Evolutionary conservation across 164 flowering plant genomes (phyloP).

Genomic region (Chloranthus sessilifolius): DNA sequence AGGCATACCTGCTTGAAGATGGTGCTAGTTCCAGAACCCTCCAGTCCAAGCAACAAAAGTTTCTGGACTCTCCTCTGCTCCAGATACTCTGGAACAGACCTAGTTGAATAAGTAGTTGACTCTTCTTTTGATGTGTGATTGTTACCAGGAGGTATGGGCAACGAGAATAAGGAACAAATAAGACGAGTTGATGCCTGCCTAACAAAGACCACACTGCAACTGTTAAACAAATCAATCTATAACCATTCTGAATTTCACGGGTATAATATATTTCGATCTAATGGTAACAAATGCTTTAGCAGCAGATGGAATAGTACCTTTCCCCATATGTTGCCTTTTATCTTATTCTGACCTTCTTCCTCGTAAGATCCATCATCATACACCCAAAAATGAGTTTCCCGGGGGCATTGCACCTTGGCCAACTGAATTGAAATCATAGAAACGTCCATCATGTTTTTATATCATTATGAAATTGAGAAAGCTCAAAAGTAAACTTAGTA

Average conservation of each 20-base stretch:
- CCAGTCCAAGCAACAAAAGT: conserved; percentile 29
- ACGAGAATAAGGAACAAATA: conserved; percentile 31
- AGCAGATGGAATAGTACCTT: conserved; percentile 19
- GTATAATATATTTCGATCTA: not conserved
- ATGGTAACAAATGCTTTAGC: not conserved
- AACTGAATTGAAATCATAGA: conserved; percentile 25
- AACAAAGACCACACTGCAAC: conserved; percentile 20
- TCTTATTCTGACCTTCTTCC: conserved; percentile 45
- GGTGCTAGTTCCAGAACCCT: conserved; percentile 37
- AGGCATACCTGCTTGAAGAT: conserved; percentile 36
- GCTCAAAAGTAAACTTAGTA: too few species aligned
- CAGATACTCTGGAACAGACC: conserved; percentile 26
- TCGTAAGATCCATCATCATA: conserved; percentile 41
- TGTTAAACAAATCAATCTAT: conserved; percentile 14
- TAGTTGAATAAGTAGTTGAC: conserved; percentile 15
- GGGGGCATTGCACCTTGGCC: conserved; percentile 39
- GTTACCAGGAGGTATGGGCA: conserved; percentile 27
- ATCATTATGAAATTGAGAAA: too few species aligned
- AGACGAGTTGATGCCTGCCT: conserved; percentile 37
- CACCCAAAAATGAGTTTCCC: conserved; percentile 41
- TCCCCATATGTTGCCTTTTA: conserved; percentile 41
- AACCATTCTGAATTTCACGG: conserved; percentile 5
- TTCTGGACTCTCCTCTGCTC: conserved; percentile 26
- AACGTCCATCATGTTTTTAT: too few species aligned
- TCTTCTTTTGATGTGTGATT: conserved; percentile 18